Percentiles rank a stretch among this genome's conserved stretches.
phyloP scores from a whole-genome alignment of 2,329 filamentous ascomycete species.

The Cytospora paraplurivora region DNA sequence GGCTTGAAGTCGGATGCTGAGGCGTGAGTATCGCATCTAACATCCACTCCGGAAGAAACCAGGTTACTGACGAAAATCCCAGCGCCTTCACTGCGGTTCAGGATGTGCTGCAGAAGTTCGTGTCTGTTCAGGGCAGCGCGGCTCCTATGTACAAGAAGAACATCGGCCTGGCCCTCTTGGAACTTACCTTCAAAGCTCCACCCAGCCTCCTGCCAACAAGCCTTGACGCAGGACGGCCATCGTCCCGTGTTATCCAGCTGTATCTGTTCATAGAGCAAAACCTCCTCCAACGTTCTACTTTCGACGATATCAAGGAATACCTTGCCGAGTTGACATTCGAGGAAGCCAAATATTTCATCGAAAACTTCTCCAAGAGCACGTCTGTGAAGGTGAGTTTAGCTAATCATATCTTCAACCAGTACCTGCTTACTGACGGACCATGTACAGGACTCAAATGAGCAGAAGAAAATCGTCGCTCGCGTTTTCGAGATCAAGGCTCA shows the following conservation, averaged over 20 bases:
- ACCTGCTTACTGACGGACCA: not conserved
- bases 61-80: constrained; percentile 2
- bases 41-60: not conserved
- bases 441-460: constrained; percentile 14
- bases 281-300: constrained; percentile 39
- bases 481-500: constrained; percentile 46
- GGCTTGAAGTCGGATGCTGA: constrained; percentile 34
- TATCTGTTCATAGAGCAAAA: constrained; percentile 39
- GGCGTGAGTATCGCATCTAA: constrained; percentile 29
- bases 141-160: constrained; percentile 41
- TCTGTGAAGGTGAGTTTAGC: constrained; percentile 36
- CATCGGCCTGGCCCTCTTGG: constrained; percentile 38
- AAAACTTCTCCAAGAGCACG: constrained; percentile 40
- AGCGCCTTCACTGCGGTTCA: constrained; percentile 37
- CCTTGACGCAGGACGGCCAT: constrained; percentile 22
- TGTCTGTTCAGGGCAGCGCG: constrained; percentile 33
- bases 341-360: constrained; percentile 45
- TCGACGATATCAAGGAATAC: constrained; percentile 51
- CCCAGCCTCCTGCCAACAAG: constrained; percentile 27
- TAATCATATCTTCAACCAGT: not conserved
- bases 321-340: constrained; percentile 44
- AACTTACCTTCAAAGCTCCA: constrained; percentile 37
- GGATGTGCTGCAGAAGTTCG: constrained; percentile 34
- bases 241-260: constrained; percentile 38
- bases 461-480: constrained; percentile 30